A percentile compares a stretch with the other conserved stretches of the same genome.
phyloP scores from a whole-genome alignment of 73 alveolate genomes.

The Halteria grandinella region DNA sequence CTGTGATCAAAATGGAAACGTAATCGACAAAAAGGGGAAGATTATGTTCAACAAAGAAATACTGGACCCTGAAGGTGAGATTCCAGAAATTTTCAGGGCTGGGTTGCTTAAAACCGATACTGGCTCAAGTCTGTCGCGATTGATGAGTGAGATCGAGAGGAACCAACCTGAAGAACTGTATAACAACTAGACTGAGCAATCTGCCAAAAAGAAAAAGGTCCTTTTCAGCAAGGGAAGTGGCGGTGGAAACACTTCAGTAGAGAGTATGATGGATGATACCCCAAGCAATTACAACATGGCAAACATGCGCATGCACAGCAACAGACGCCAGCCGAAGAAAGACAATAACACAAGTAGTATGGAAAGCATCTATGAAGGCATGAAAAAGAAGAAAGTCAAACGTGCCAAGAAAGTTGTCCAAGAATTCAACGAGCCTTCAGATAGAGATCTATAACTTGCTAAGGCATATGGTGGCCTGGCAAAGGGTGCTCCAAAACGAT shows the following conservation, averaged over 20 bases:
- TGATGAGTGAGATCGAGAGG: constrained; percentile 1
- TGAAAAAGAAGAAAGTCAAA: too few species aligned
- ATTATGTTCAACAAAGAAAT: neutral
- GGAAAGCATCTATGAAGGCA: too few species aligned
- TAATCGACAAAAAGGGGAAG: neutral
- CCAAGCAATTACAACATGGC: constrained; percentile 1
- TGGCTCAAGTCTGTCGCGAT: neutral
- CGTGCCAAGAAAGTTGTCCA: too few species aligned
- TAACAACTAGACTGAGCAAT: too few species aligned
- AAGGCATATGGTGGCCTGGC: too few species aligned
- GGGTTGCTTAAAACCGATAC: neutral
- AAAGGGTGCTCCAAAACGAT: too few species aligned
- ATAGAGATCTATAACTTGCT: too few species aligned
- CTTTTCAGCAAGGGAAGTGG: neutral
- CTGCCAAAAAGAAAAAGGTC: constrained; percentile 15
- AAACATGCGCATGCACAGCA: constrained; percentile 14
- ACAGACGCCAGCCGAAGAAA: too few species aligned
- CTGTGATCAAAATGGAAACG: neutral
- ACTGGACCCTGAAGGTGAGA: neutral
- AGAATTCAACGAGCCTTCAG: too few species aligned
- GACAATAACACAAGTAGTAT: too few species aligned
- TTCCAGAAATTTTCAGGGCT: neutral
- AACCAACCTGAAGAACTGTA: too few species aligned
- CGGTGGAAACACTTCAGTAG: neutral
- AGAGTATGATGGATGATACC: neutral